These are phyloP conservation scores for Torulaspora gathmanii DNA, from an alignment of 805 yeast genomes.

Conservation along the genomic window DNA sequence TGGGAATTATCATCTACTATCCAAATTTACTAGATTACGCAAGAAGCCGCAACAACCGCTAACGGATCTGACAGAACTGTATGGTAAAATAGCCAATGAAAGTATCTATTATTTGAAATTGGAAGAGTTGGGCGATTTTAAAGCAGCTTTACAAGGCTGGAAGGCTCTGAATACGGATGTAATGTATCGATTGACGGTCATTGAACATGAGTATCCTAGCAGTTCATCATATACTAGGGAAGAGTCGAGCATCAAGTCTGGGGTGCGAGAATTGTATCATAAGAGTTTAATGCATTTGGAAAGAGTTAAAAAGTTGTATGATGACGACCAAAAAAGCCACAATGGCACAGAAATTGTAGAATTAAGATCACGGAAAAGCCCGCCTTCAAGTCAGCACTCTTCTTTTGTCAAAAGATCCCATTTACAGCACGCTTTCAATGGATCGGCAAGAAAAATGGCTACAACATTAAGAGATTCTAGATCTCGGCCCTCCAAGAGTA, in stretches of 20 bases:
- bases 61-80: conserved; percentile 55
- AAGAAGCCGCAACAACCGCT: conserved; percentile 57
- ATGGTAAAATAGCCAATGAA: conserved; percentile 56
- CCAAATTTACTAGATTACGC: conserved; percentile 36
- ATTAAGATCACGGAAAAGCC: conserved; percentile 3
- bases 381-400: conserved; percentile 15
- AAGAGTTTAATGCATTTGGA: conserved; percentile 40
- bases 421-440: conserved; percentile 12
- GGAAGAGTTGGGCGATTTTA: conserved; percentile 51
- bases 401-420: conserved; percentile 23
- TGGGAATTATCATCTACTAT: conserved; percentile 13
- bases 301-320: conserved; percentile 29
- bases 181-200: conserved; percentile 48
- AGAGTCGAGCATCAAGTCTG: conserved; percentile 42
- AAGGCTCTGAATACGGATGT: conserved; percentile 61
- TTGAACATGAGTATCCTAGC: conserved; percentile 42
- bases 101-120: conserved; percentile 53
- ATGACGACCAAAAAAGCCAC: conserved; percentile 9
- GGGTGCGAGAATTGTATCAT: conserved; percentile 37
- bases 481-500: conserved; percentile 3
- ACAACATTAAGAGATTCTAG: conserved; percentile 34
- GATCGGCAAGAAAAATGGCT: conserved; percentile 25
- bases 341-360: conserved; percentile 2
- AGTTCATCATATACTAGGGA: conserved; percentile 39
- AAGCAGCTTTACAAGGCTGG: conserved; percentile 68